Percentiles rank a stretch among this genome's conserved stretches.
phyloP scores from a whole-genome alignment of 73 alveolate species.

The Loxodes magnus region DNA sequence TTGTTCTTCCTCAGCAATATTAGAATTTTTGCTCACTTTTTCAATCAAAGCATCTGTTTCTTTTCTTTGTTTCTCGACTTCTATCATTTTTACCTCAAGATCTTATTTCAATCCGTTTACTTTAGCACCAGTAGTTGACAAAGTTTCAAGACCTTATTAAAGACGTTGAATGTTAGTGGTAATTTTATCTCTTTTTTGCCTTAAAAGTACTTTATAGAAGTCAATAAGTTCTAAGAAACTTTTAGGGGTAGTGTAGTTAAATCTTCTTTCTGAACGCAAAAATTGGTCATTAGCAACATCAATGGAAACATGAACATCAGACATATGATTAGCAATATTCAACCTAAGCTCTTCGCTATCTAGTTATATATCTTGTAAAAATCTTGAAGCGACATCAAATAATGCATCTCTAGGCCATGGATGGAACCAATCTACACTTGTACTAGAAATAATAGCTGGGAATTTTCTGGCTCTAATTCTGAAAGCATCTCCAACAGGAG shows the following conservation, averaged over 20 bases:
- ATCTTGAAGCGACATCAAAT: conserved; percentile 93
- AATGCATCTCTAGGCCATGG: conserved; percentile 99
- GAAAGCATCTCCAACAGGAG: conserved; percentile 99
- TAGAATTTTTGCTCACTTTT: conserved; percentile 95
- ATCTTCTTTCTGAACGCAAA: conserved; percentile 81
- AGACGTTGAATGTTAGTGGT: conserved; percentile 79
- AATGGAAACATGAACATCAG: conserved; percentile 95
- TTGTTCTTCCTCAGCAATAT: conserved; percentile 94
- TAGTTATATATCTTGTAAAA: conserved; percentile 57
- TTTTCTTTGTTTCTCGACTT: conserved; percentile 92
- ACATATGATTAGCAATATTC: conserved; percentile 55
- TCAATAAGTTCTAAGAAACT: conserved; percentile 96
- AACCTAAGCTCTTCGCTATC: conserved; percentile 58
- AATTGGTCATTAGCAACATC: conserved; percentile 87
- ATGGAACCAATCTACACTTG: conserved; percentile 99
- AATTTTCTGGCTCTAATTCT: conserved; percentile 99
- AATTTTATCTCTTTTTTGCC: conserved; percentile 86
- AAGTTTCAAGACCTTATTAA: conserved; percentile 90
- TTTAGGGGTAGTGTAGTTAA: conserved; percentile 99
- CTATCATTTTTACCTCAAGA: conserved; percentile 93
- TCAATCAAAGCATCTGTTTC: conserved; percentile 89
- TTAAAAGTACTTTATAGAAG: conserved; percentile 90
- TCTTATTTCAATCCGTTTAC: conserved; percentile 95
- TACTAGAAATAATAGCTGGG: conserved; percentile 98
- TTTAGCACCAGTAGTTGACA: conserved; percentile 83